A percentile compares a stretch with the other conserved stretches of the same genome.
Conservation (phyloP, 164 flowering plant species). For the Stephania japonica region DNA sequence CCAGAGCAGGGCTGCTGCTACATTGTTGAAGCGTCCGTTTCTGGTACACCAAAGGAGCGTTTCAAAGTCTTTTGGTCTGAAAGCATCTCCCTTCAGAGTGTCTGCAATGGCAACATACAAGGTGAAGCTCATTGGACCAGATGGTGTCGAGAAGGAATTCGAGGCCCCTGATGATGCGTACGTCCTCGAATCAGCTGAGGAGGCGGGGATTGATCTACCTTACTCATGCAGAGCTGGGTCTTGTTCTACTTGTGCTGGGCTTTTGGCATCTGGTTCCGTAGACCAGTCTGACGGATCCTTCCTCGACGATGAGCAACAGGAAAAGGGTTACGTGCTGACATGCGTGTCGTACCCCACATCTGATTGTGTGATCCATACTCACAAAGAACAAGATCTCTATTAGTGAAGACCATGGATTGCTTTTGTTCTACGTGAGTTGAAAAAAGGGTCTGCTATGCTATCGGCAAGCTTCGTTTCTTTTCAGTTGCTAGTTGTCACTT, state of each 20-base stretch:
- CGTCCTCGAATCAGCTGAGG: conserved; percentile 69
- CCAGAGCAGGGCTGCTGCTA: conserved; percentile 13
- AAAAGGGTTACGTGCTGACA: conserved; percentile 53
- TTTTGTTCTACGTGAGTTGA: background rate
- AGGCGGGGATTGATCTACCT: conserved; percentile 66
- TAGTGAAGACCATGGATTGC: conserved; percentile 11
- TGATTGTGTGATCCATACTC: conserved; percentile 70
- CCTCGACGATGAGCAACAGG: conserved; percentile 59
- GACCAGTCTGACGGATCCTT: conserved; percentile 77
- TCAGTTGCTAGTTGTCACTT: background rate
- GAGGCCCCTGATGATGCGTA: conserved; percentile 63
- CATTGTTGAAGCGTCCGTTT: conserved; percentile 26
- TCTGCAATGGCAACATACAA: conserved; percentile 58
- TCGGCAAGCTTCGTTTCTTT: background rate
- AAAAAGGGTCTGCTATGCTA: background rate
- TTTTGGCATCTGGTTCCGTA: conserved; percentile 44
- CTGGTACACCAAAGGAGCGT: conserved; percentile 34
- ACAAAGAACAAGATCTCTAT: conserved; percentile 67
- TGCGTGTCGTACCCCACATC: conserved; percentile 62
- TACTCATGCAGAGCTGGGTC: conserved; percentile 86
- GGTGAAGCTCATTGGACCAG: conserved; percentile 61
- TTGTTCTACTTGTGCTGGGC: conserved; percentile 78
- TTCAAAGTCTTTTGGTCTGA: conserved; percentile 49
- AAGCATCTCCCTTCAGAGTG: conserved; percentile 27
- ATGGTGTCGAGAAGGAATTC: conserved; percentile 53